Conservation (phyloP, 2,329 filamentous ascomycete genomes). For the Daldinia eschscholtzii region DNA sequence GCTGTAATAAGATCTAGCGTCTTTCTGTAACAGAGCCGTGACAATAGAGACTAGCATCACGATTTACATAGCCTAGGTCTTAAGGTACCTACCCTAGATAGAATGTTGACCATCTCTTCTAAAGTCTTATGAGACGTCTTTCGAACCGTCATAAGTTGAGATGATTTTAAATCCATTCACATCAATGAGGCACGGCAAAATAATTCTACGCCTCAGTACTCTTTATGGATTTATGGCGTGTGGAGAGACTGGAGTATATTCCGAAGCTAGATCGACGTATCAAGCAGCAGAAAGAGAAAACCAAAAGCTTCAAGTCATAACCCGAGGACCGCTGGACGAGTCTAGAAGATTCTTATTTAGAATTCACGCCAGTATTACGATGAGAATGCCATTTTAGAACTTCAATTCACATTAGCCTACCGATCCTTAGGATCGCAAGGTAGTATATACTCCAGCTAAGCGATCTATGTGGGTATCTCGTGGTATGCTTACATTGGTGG, state of each 20-base stretch:
- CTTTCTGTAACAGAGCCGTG: background rate
- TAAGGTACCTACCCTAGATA: no score
- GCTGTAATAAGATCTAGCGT: background rate
- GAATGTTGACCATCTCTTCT: background rate
- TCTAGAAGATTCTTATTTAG: background rate
- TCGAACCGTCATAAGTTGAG: background rate
- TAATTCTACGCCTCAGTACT: no score
- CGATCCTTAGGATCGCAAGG: slow-evolving; percentile 1
- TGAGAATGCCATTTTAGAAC: background rate
- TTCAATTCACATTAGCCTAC: background rate
- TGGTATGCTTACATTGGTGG: background rate
- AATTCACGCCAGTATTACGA: background rate
- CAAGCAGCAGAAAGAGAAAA: no score
- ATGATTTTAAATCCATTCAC: background rate
- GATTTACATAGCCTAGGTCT: no score
- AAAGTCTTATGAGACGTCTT: background rate
- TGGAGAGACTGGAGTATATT: no score
- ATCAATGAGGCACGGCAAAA: no score
- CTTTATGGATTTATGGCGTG: no score
- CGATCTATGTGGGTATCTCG: background rate
- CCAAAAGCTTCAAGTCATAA: no score
- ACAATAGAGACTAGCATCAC: background rate
- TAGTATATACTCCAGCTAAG: slow-evolving; percentile 8
- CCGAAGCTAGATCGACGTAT: no score
- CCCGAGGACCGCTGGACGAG: background rate